A percentile compares a stretch with the other conserved stretches of the same genome.
phyloP scores from a whole-genome alignment of 208 protist species.

The Leishmania braziliensis region DNA sequence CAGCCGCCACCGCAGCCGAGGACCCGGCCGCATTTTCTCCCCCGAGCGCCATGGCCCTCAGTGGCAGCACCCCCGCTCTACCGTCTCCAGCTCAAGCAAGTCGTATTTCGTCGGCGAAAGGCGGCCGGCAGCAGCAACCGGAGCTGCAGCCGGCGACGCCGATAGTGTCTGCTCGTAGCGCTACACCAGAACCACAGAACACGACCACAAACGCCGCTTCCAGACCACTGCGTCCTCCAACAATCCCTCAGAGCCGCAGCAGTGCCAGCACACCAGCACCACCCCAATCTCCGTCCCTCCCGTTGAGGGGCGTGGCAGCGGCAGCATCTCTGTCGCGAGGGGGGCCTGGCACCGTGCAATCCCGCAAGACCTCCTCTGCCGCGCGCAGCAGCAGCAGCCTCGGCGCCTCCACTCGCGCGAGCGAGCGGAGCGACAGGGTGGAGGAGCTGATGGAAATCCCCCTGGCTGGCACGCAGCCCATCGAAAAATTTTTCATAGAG shows the following conservation, averaged over 20 bases:
- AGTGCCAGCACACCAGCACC: slow-evolving; percentile 2
- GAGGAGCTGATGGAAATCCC: slow-evolving; percentile 79
- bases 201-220: slow-evolving; percentile 20
- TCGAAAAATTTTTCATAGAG: slow-evolving; percentile 87
- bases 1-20: slow-evolving; percentile 3
- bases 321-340: neutral
- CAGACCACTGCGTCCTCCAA: slow-evolving; percentile 14
- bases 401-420: slow-evolving; percentile 25
- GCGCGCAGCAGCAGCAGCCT: slow-evolving; percentile 26
- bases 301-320: neutral
- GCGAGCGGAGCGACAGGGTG: slow-evolving; percentile 29
- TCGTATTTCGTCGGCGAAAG: slow-evolving; percentile 19
- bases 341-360: slow-evolving; percentile 6
- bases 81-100: slow-evolving; percentile 14
- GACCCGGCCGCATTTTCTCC: neutral
- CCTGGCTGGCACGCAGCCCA: slow-evolving; percentile 44
- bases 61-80: slow-evolving; percentile 3
- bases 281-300: neutral
- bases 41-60: neutral
- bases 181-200: slow-evolving; percentile 9
- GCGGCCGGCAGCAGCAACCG: neutral
- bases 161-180: neutral
- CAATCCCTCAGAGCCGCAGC: slow-evolving; percentile 12
- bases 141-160: neutral
- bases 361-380: slow-evolving; percentile 15